Conservation (phyloP, 192 early-diverging fungal genomes). For the Coemansia sp. region DNA sequence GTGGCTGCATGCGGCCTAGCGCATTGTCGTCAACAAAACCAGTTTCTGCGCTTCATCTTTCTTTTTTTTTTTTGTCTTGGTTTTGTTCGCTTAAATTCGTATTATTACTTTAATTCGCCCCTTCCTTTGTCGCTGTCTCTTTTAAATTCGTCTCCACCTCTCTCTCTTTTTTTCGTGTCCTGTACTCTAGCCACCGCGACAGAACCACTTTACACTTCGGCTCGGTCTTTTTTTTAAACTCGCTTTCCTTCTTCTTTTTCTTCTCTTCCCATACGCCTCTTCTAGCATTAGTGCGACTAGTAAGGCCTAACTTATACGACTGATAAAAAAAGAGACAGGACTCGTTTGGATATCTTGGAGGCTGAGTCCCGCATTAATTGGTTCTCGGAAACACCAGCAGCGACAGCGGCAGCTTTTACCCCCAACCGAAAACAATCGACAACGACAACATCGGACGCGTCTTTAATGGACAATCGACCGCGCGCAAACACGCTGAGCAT, state of each 20-base stretch:
- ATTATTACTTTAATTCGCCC: neutral
- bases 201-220: neutral
- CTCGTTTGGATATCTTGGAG: neutral
- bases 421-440: conserved; percentile 5
- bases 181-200: conserved; percentile 8
- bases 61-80: neutral
- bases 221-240: neutral
- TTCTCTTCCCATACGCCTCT: conserved; percentile 2
- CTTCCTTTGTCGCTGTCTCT: neutral
- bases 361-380: neutral
- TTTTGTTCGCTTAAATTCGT: neutral
- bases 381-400: neutral
- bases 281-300: neutral
- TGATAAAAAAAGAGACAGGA: neutral
- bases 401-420: neutral
- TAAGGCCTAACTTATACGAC: neutral
- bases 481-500: conserved; percentile 48
- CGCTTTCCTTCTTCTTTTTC: neutral
- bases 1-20: neutral
- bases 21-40: conserved; percentile 1
- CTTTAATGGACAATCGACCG: conserved; percentile 12
- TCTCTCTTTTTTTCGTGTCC: neutral
- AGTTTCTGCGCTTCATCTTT: neutral
- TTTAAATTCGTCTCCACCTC: neutral
- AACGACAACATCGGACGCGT: neutral